Evolutionary conservation across 2,329 filamentous ascomycete species (phyloP).

Genomic region (Microcyclospora pomicola): DNA sequence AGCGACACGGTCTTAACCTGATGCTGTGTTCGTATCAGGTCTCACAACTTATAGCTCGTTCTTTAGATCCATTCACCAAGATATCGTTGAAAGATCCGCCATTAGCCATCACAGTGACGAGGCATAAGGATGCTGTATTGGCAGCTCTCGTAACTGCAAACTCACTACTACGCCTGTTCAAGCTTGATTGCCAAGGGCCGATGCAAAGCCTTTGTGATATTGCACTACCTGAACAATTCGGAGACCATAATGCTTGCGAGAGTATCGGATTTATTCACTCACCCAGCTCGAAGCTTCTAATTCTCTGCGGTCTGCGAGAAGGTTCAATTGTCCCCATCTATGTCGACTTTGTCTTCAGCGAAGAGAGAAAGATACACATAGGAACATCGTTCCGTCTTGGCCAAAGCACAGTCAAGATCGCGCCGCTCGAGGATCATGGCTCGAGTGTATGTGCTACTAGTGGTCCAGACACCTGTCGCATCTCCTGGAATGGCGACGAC

Average conservation of each 20-base stretch:
- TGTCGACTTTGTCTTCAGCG: constrained; percentile 2
- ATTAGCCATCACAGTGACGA: neutral
- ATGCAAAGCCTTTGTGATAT: no score
- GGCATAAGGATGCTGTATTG: neutral
- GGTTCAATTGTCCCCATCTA: constrained; percentile 12
- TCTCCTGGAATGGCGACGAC: constrained; percentile 11
- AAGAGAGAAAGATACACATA: neutral
- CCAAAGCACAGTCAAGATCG: constrained; percentile 15
- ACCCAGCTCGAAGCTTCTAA: constrained; percentile 3
- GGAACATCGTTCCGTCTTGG: constrained; percentile 7
- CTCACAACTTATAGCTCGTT: no score
- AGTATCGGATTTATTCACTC: constrained; percentile 10
- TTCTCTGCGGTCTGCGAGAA: constrained; percentile 18
- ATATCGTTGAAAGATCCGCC: neutral
- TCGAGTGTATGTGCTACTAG: constrained; percentile 13
- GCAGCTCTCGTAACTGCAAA: constrained; percentile 4
- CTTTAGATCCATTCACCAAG: no score
- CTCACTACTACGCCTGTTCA: no score
- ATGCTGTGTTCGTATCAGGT: no score
- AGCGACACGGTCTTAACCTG: constrained; percentile 3
- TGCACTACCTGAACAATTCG: neutral
- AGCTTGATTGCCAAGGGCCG: no score
- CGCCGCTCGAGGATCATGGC: constrained; percentile 3
- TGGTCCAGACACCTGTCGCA: constrained; percentile 12
- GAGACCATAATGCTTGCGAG: constrained; percentile 11